Conservation (phyloP, 208 protist genomes). For the Trypanosoma platydactyli region DNA sequence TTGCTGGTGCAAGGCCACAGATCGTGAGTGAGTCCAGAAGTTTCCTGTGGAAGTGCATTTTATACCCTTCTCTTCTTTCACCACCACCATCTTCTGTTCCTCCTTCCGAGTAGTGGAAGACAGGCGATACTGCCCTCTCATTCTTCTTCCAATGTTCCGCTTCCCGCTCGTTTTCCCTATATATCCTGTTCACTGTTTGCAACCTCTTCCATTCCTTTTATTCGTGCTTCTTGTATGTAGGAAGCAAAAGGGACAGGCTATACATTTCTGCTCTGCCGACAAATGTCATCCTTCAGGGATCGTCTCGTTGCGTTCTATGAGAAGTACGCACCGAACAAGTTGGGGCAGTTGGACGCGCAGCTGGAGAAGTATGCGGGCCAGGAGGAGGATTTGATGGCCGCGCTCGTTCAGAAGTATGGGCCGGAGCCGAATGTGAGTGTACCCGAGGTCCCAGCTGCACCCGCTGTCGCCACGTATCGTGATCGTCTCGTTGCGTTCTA, state of each 20-base stretch:
- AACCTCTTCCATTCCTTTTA: too few relatives aligned
- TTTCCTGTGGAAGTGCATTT: background rate
- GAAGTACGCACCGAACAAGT: constrained; percentile 56
- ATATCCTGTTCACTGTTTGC: too few relatives aligned
- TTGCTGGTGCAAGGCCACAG: constrained; percentile 7
- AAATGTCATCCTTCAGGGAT: constrained; percentile 12
- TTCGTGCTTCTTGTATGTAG: too few relatives aligned
- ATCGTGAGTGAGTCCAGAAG: background rate
- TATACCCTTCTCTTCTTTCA: background rate
- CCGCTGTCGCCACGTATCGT: constrained; percentile 24
- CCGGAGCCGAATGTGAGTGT: constrained; percentile 34
- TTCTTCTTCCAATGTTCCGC: background rate
- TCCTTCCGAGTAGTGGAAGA: background rate
- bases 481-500: constrained; percentile 53
- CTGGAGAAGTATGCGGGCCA: constrained; percentile 47
- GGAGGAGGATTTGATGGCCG: constrained; percentile 51
- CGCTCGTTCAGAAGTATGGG: constrained; percentile 57
- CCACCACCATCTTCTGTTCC: background rate
- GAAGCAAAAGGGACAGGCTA: too few relatives aligned
- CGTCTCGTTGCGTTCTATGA: constrained; percentile 46
- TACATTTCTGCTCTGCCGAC: too few relatives aligned
- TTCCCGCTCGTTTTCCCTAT: too few relatives aligned
- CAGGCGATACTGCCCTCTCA: background rate
- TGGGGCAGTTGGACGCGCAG: constrained; percentile 43
- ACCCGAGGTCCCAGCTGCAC: background rate